These are phyloP conservation scores for Corymbia citriodora DNA, from an alignment of 441 rosid species.

Conservation along the genomic window DNA sequence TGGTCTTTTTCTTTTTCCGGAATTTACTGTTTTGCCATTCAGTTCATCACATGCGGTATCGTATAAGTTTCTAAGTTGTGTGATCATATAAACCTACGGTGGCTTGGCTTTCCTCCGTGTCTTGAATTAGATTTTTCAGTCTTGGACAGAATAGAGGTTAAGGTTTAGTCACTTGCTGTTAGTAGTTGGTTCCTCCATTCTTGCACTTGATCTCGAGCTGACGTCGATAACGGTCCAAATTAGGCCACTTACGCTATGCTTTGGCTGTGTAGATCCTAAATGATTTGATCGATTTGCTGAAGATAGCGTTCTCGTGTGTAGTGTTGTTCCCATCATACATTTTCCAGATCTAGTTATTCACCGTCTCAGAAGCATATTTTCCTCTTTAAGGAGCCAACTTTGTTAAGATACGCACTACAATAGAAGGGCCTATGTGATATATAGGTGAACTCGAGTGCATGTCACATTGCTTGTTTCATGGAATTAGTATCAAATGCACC, in stretches of 20 bases:
- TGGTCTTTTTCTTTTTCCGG: neutral
- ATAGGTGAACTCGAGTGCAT: neutral
- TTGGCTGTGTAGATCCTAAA: neutral
- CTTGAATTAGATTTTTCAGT: neutral
- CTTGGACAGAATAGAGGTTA: neutral
- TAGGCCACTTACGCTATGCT: neutral
- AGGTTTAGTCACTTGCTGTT: neutral
- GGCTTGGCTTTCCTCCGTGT: neutral
- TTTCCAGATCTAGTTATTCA: neutral
- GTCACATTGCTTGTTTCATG: neutral
- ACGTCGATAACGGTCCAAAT: neutral
- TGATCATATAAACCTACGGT: neutral
- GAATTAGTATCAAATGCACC: neutral
- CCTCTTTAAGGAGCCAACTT: neutral
- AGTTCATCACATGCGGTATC: neutral
- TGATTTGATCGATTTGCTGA: neutral
- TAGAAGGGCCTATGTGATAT: neutral
- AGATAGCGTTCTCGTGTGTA: neutral
- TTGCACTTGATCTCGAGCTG: neutral
- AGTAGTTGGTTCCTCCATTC: neutral
- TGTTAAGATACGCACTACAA: neutral
- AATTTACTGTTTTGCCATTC: neutral
- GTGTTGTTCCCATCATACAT: neutral
- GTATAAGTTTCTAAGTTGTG: neutral
- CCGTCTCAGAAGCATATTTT: neutral